phyloP scores from a whole-genome alignment of 2,329 filamentous ascomycete genomes.

The Nemania diffusa region DNA sequence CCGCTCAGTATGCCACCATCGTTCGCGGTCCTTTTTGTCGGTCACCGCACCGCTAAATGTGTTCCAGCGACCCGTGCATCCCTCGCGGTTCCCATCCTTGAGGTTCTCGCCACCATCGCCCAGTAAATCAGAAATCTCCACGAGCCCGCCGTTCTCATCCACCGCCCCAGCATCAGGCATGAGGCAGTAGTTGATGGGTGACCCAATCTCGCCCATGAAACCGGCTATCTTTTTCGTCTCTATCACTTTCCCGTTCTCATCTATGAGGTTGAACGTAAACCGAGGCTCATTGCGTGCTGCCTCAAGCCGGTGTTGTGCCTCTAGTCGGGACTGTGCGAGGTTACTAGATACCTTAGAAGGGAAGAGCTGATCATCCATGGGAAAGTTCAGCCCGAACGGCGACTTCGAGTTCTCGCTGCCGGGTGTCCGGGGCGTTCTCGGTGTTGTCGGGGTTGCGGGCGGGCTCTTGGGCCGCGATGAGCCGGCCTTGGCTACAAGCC shows the following conservation, averaged over 20 bases:
- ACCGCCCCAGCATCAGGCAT: conserved; percentile 65
- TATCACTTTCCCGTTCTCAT: conserved; percentile 61
- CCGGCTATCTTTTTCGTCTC: conserved; percentile 67
- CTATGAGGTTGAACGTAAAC: conserved; percentile 68
- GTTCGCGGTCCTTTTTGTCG: conserved; percentile 61
- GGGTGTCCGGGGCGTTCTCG: conserved; percentile 43
- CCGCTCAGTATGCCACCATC: conserved; percentile 63
- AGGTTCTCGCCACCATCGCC: conserved; percentile 60
- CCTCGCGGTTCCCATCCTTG: conserved; percentile 47
- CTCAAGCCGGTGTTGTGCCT: conserved; percentile 73
- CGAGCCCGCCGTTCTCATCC: conserved; percentile 67
- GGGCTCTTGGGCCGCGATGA: conserved; percentile 40
- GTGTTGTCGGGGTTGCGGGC: conserved; percentile 52
- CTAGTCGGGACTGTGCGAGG: conserved; percentile 64
- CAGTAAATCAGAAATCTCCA: conserved; percentile 63
- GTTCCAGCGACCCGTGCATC: conserved; percentile 62
- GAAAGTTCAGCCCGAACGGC: conserved; percentile 43
- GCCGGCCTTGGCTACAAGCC: conserved; percentile 42
- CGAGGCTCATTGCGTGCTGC: conserved; percentile 63
- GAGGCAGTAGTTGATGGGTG: conserved; percentile 69
- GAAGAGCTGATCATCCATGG: conserved; percentile 42
- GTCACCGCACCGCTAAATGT: conserved; percentile 32
- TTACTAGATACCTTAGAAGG: conserved; percentile 54
- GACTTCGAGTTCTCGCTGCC: conserved; percentile 33
- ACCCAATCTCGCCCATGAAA: conserved; percentile 70